Evolutionary conservation across 208 protist species (phyloP).

Genomic region (Leishmania mexicana): DNA sequence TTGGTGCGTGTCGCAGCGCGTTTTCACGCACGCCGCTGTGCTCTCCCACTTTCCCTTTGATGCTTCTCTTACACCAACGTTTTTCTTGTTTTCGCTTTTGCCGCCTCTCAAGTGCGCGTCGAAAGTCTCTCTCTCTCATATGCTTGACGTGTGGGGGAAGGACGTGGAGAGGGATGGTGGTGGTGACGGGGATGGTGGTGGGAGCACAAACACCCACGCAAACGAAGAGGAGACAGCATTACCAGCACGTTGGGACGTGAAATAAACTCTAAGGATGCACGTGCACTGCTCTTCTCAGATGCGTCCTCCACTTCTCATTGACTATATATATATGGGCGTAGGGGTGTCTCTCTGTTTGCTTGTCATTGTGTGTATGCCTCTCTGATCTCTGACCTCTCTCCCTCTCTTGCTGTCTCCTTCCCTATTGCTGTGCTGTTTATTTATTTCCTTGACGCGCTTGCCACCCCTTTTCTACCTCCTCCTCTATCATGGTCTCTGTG

Average conservation of each 20-base stretch:
- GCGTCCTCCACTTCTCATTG: not conserved
- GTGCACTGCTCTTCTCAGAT: not conserved
- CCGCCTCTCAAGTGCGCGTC: not conserved
- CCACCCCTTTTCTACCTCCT: not conserved
- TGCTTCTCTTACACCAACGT: not conserved
- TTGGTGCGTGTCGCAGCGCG: not conserved
- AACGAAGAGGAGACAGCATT: not conserved
- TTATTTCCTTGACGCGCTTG: not conserved
- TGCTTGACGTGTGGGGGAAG: not conserved
- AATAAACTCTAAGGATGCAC: not conserved
- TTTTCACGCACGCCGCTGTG: not conserved
- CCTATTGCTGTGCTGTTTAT: not conserved
- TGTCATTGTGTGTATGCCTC: not conserved
- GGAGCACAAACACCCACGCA: not conserved
- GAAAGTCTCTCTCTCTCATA: not conserved
- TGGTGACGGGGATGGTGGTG: too few relatives aligned
- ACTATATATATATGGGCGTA: not conserved
- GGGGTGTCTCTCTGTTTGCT: not conserved
- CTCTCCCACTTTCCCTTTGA: not conserved
- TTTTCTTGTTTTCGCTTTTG: not conserved
- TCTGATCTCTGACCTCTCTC: not conserved
- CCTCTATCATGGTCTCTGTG: not conserved
- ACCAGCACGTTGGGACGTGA: not conserved
- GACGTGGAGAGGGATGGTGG: not conserved
- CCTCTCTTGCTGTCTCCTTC: not conserved